Percentiles rank a stretch among this genome's conserved stretches.
These are phyloP conservation scores for Penicillium sp. DNA, from an alignment of 2,329 filamentous ascomycete species.

Conservation along the genomic window DNA sequence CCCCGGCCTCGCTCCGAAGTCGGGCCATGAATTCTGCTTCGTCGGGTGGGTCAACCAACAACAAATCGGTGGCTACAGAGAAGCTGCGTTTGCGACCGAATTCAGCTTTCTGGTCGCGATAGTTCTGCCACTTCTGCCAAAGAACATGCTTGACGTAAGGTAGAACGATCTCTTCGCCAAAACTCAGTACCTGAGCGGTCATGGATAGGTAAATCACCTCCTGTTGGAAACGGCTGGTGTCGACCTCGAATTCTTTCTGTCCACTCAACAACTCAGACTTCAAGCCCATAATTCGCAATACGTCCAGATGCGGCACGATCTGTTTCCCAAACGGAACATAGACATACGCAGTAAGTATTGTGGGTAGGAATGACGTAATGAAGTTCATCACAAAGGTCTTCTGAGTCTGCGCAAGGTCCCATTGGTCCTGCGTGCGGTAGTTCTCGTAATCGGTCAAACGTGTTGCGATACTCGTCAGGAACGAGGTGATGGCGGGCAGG, in stretches of 20 bases:
- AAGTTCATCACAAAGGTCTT: slow-evolving; percentile 98
- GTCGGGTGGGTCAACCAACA: slow-evolving; percentile 68
- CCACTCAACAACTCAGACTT: slow-evolving; percentile 30
- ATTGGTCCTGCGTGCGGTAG: slow-evolving; percentile 82
- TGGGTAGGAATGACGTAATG: slow-evolving; percentile 89
- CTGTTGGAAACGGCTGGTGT: slow-evolving; percentile 78
- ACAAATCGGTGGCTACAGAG: slow-evolving; percentile 47
- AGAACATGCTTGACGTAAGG: slow-evolving; percentile 81
- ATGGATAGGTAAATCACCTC: slow-evolving; percentile 97
- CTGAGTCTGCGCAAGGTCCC: slow-evolving; percentile 80
- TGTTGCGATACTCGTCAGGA: slow-evolving; percentile 76
- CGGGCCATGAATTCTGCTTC: slow-evolving; percentile 79
- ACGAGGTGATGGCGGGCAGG: slow-evolving; percentile 74
- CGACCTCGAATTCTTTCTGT: slow-evolving; percentile 71
- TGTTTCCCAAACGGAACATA: slow-evolving; percentile 89
- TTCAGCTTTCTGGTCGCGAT: slow-evolving; percentile 22
- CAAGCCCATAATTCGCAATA: slow-evolving; percentile 66
- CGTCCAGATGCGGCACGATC: slow-evolving; percentile 80
- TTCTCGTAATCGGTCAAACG: slow-evolving; percentile 83
- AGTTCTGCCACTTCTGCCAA: slow-evolving; percentile 66
- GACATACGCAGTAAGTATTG: slow-evolving; percentile 90
- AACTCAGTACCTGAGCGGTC: slow-evolving; percentile 87
- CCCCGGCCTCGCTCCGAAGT: slow-evolving; percentile 78
- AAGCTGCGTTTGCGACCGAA: slow-evolving; percentile 37
- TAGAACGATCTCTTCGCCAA: slow-evolving; percentile 80